Evolutionary conservation across 345 rosid species (phyloP).

Genomic region (Populus simonii): DNA sequence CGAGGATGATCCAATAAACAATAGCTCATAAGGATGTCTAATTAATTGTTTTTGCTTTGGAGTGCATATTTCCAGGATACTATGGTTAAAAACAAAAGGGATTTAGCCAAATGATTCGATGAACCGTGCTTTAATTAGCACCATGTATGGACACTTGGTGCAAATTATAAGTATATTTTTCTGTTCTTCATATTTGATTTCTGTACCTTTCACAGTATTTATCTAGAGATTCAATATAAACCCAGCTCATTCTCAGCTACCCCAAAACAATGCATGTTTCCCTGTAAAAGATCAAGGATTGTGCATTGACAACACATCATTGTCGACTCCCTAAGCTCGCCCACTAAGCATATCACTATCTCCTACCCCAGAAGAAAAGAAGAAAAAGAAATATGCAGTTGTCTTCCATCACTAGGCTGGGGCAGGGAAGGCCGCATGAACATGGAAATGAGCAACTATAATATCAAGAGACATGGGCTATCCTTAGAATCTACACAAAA

Average conservation of each 20-base stretch:
- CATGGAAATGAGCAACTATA: background rate
- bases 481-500: background rate
- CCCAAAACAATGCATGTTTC: background rate
- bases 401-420: background rate
- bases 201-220: background rate
- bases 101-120: too few species aligned
- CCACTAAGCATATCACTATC: background rate
- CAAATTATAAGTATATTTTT: background rate
- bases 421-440: background rate
- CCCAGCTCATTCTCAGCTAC: constrained; percentile 1
- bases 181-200: background rate
- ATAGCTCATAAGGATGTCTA: background rate
- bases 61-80: background rate
- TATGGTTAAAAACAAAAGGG: background rate
- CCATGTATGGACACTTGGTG: background rate
- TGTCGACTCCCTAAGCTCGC: background rate
- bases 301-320: constrained; percentile 9
- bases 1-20: background rate
- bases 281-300: background rate
- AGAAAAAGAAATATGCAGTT: background rate
- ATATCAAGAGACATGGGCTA: background rate
- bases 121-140: too few species aligned
- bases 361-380: background rate
- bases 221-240: background rate
- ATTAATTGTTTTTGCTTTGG: background rate